Conservation (phyloP, 768 basidiomycete genomes). For the Termitomyces sp. region DNA sequence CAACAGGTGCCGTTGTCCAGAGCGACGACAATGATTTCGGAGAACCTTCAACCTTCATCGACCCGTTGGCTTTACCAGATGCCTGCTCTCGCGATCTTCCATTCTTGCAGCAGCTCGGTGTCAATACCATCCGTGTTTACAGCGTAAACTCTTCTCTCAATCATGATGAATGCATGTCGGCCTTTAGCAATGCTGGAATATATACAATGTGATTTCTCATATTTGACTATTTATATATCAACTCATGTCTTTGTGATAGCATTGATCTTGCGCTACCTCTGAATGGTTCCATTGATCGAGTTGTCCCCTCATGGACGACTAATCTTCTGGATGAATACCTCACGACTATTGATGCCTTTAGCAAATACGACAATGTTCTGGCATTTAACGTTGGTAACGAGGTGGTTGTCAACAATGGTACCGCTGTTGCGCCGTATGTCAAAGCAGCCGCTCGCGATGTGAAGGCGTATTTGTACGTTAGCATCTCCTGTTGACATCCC, state of each 20-base stretch:
- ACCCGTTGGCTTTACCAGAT: conserved; percentile 66
- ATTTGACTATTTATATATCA: neutral
- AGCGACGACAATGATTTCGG: conserved; percentile 58
- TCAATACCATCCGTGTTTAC: conserved; percentile 85
- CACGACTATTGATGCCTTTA: conserved; percentile 73
- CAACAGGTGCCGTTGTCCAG: conserved; percentile 38
- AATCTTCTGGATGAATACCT: conserved; percentile 79
- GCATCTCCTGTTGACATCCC: neutral
- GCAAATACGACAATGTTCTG: conserved; percentile 85
- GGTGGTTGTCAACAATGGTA: conserved; percentile 50
- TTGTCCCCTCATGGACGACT: conserved; percentile 72
- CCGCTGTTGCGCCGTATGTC: conserved; percentile 71
- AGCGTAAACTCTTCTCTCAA: conserved; percentile 79
- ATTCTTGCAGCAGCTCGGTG: conserved; percentile 66
- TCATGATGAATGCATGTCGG: conserved; percentile 84
- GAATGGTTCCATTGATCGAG: conserved; percentile 82
- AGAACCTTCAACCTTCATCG: conserved; percentile 73
- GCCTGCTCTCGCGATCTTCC: conserved; percentile 80
- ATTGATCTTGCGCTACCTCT: conserved; percentile 83
- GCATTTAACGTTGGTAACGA: conserved; percentile 93
- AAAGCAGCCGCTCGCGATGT: conserved; percentile 90
- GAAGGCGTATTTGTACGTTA: conserved; percentile 77
- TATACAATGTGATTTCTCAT: conserved; percentile 72
- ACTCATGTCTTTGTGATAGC: conserved; percentile 33
- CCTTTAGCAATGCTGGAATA: conserved; percentile 75